phyloP scores from a whole-genome alignment of 2,329 filamentous ascomycete genomes.

The Ophiostoma australiae region DNA sequence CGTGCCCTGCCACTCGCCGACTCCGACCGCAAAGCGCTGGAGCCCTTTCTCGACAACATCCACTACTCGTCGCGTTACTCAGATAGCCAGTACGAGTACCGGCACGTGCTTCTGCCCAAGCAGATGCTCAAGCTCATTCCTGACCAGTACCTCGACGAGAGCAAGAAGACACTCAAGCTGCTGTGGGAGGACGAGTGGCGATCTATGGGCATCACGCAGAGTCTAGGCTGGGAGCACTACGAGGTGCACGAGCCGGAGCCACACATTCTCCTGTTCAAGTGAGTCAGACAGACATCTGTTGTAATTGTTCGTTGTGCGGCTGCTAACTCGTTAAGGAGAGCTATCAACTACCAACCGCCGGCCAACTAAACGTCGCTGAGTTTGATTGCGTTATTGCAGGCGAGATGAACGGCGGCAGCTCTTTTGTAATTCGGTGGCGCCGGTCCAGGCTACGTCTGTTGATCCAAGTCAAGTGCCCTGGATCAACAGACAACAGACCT shows the following conservation, averaged over 20 bases:
- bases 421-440: neutral
- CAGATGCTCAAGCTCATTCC: slow-evolving; percentile 97
- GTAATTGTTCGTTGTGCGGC: neutral
- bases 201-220: slow-evolving; percentile 96
- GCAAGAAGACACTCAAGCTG: slow-evolving; percentile 88
- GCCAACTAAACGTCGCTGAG: slow-evolving; percentile 22
- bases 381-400: neutral
- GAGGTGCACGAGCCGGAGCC: slow-evolving; percentile 98
- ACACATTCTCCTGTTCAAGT: slow-evolving; percentile 99
- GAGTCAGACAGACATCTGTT: slow-evolving; percentile 38
- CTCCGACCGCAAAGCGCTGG: slow-evolving; percentile 72
- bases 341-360: slow-evolving; percentile 77
- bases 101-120: slow-evolving; percentile 95
- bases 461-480: neutral
- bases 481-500: neutral
- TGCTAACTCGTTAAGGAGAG: slow-evolving; percentile 52
- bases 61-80: slow-evolving; percentile 83
- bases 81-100: slow-evolving; percentile 90
- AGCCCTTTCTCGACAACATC: slow-evolving; percentile 89
- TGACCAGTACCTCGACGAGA: slow-evolving; percentile 58
- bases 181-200: slow-evolving; percentile 99
- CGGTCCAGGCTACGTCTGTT: neutral
- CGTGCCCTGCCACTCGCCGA: slow-evolving; percentile 75
- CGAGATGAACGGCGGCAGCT: neutral
- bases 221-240: slow-evolving; percentile 98